Percentiles rank a stretch among this genome's conserved stretches.
These are phyloP conservation scores for Silene coronaria DNA, from an alignment of 179 eudicot genomes.

Conservation along the genomic window DNA sequence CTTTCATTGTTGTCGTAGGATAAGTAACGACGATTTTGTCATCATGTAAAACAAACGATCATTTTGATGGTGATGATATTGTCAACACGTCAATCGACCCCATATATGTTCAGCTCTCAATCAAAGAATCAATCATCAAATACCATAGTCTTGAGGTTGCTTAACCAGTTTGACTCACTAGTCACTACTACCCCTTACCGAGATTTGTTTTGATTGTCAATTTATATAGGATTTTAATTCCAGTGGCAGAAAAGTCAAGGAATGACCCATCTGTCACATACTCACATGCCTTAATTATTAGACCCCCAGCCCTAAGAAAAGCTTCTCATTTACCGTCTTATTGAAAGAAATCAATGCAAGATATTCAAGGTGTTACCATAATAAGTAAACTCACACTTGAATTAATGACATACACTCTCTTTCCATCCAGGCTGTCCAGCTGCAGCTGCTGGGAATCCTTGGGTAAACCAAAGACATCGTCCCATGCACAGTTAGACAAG, in stretches of 20 bases:
- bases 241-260: neutral
- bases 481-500: slow-evolving; percentile 34
- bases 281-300: neutral
- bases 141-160: neutral
- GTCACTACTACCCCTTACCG: neutral
- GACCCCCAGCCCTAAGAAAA: neutral
- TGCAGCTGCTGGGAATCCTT: slow-evolving; percentile 26
- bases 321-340: neutral
- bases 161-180: neutral
- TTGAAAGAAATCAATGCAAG: neutral
- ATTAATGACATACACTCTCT: slow-evolving; percentile 19
- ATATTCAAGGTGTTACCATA: neutral
- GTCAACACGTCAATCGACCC: neutral
- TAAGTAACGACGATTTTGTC: neutral
- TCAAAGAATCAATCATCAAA: neutral
- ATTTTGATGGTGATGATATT: neutral
- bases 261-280: slow-evolving; percentile 9
- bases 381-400: slow-evolving; percentile 32
- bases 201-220: neutral
- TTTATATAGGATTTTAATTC: neutral
- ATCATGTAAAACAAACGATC: neutral
- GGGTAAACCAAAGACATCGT: slow-evolving; percentile 34
- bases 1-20: neutral
- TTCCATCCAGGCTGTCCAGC: slow-evolving; percentile 27
- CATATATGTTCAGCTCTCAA: neutral